Base-by-base conservation (phyloP, 2,329 filamentous ascomycete genomes). In the Aspergillus melleus region DNA sequence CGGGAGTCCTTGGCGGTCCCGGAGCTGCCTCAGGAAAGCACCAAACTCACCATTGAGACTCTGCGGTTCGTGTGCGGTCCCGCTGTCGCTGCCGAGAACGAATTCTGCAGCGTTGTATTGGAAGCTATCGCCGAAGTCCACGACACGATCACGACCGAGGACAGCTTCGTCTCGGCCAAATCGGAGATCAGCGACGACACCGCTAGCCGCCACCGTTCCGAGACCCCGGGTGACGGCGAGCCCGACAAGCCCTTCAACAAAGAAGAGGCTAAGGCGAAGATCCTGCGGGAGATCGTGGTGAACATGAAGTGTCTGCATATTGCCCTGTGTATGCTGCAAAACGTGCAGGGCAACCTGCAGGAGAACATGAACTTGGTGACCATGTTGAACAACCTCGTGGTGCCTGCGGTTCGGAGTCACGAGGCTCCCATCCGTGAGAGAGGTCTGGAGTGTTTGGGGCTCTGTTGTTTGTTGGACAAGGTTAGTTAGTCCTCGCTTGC, bases 301-400 rank as follows among this genome's bases (percentile, higher is more conserved):
- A 98, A 98, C 80, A 93, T 97, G 86, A 98, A 98, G 79, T 98
- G 95, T 75, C 83, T 99, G 62, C 91, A 97, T 72, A 97, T 99
- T 66, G 93, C 96, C 26, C 92, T 97, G 76, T 98, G 92, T 81
- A 96, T 98, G 90, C 84, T 99, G 54, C 88, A 96, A 72, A 96
- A 98, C 71, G 91, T 99, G 10, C 85, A 90, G 55, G 91, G 92
- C 61, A 90, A 90, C 70, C 81, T 98, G 42, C 92, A 97, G 76
- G 86, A 93, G 66, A 96, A 96, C 73, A 88, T 90, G 59, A 90
- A 96, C 71, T 80, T 98, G n/a, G 91, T 96, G 4, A 91, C 91
- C n/a, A 97, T 98, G 90, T 83, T 99, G 53, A 98, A 99, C 80
- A 98, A 95, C 66, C 84, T 99, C 9, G 91, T 99, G 49, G 92